A percentile compares a stretch with the other conserved stretches of the same genome.
phyloP scores from a whole-genome alignment of 1,284 basidiomycete genomes.

The Tilletiopsis washingtonensis region DNA sequence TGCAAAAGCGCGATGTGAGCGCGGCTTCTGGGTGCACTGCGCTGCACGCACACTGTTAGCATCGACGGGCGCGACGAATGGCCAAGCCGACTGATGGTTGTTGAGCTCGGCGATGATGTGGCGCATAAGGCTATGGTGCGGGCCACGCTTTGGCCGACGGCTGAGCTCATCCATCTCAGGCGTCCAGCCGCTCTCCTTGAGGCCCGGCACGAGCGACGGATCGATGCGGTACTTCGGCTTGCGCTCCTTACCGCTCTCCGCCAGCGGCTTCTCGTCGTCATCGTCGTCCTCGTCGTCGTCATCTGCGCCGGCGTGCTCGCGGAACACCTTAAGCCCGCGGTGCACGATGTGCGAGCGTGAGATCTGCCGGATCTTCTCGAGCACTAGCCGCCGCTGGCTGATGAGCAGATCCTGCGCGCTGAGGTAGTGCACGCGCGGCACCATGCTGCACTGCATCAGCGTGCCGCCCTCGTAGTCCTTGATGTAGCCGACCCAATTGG shows the following conservation, averaged over 20 bases:
- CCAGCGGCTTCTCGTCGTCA: constrained; percentile 11
- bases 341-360: constrained; percentile 82
- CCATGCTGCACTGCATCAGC: constrained; percentile 94
- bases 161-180: constrained; percentile 72
- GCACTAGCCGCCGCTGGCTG: constrained; percentile 64
- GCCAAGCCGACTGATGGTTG: constrained; percentile 75
- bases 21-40: background rate
- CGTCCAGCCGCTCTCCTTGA: constrained; percentile 80
- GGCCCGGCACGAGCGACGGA: constrained; percentile 33
- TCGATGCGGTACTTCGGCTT: constrained; percentile 26
- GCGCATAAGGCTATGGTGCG: constrained; percentile 64
- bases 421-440: constrained; percentile 82
- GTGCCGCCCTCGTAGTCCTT: constrained; percentile 99
- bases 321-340: constrained; percentile 69
- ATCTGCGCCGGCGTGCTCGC: constrained; percentile 3
- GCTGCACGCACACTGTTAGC: constrained; percentile 47
- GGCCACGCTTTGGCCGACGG: constrained; percentile 55
- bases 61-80: constrained; percentile 76
- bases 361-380: constrained; percentile 79
- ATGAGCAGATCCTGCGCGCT: constrained; percentile 70
- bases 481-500: constrained; percentile 97
- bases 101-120: constrained; percentile 75
- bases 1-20: constrained; percentile 49
- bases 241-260: constrained; percentile 9
- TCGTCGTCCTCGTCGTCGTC: constrained; percentile 3